Evolutionary conservation across 2,329 filamentous ascomycete genomes (phyloP).

Genomic region (Botryosphaeria dothidea): DNA sequence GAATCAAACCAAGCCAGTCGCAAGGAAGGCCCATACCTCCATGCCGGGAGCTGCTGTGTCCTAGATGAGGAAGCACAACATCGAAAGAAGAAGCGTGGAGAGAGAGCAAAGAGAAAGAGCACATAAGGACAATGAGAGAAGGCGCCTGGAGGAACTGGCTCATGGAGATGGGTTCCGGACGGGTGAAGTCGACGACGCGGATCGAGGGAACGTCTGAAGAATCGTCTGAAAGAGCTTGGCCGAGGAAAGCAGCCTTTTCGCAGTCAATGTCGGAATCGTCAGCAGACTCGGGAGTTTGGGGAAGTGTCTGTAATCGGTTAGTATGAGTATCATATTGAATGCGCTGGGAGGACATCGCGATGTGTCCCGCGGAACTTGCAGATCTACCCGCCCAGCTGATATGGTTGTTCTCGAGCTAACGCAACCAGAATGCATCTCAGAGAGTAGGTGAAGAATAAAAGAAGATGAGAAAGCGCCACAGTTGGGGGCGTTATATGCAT

Average conservation of each 20-base stretch:
- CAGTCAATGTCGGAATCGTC: constrained; percentile 35
- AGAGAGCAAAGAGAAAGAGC: constrained; percentile 56
- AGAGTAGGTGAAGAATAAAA: neutral
- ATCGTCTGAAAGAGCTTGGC: constrained; percentile 36
- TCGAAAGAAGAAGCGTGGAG: constrained; percentile 58
- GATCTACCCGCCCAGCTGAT: neutral
- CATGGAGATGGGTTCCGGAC: constrained; percentile 45
- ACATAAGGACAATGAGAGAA: constrained; percentile 47
- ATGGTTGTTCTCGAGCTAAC: neutral
- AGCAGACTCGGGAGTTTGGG: neutral
- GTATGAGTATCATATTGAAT: constrained; percentile 3
- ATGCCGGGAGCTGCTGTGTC: constrained; percentile 45
- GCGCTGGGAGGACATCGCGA: neutral
- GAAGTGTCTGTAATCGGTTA: constrained; percentile 20
- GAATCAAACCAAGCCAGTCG: constrained; percentile 44
- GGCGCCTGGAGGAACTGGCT: constrained; percentile 48
- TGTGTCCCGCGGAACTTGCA: neutral
- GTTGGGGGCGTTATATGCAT: neutral
- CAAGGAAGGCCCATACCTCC: constrained; percentile 50
- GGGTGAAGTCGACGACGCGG: constrained; percentile 34
- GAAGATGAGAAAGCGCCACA: neutral
- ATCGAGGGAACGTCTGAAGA: constrained; percentile 38
- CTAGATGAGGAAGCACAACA: constrained; percentile 49
- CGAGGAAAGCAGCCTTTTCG: constrained; percentile 51
- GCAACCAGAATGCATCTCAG: neutral